Base-by-base conservation (phyloP, 768 basidiomycete species). In the Thelephora aurantiotincta region DNA sequence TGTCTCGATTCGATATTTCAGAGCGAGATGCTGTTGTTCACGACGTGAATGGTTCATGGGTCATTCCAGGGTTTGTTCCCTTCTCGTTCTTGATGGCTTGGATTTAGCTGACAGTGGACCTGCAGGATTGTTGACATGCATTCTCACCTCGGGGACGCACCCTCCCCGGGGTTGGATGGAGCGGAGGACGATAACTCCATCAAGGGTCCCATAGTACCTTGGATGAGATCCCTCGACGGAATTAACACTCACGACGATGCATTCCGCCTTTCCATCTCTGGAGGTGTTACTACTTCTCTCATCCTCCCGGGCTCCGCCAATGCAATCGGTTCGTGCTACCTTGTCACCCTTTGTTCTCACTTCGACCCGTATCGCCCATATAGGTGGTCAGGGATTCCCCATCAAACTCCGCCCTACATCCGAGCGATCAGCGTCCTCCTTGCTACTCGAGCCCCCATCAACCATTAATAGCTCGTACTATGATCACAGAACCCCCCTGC, bases 181-280 rank as follows among this genome's bases (percentile, higher is more conserved):
- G 57, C 65, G 0, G 50, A 50, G 33, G 75, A 76, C 50, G 62
- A 58, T 26, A 75, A 76, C 54, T 73, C 71, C 11, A 43, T 56
- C 35, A 62, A 70, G 20, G 61, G 60, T 0, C 53, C 67, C 2
- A 56, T 68, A 3, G 51, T 57, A 16, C 56, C 60, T 0, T 83
- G 80, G 80, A 68, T 91, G 6, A 71, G 85, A 33, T 78, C 76
- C 23, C 60, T 90, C 11, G 88, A 93, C 54, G 86, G 74, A 0
- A 67, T 91, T 45, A 88, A 91, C 58, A 87, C 85, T 0, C 84
- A 83, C 54, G 87, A 91, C 58, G 73, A 76, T 14, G 71, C 84
- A 0, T 88, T 80, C 61, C 65, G 60, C 16, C 65, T 83, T 6
- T 73, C 80, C n/a, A 73, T 85, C 49, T 65, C 86, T 0, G 87